Base-by-base conservation (phyloP, 306 rosid species). In the Vigna nakashimae region DNA sequence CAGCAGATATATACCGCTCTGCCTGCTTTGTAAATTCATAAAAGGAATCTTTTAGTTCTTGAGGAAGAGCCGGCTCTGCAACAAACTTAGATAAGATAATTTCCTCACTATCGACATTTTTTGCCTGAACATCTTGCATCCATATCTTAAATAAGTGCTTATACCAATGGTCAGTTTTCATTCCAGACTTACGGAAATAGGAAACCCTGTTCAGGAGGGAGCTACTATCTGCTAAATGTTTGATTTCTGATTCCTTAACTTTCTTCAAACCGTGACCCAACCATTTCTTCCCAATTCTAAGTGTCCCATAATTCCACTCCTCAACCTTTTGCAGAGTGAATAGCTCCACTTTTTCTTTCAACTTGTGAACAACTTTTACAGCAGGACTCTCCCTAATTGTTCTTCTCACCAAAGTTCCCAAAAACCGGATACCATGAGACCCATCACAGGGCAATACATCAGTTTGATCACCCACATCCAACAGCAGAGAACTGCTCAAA, bases 151-250 rank as follows among this genome's bases (percentile, higher is more conserved):
- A 38, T 52, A 94, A 83, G 68, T 84, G 84, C 78, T 94, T 92
- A 84, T 91, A 92, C 98, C 98, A 94, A 80, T 94, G 98, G 79
- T 94, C 98, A 64, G 97, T 94, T 84, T 94, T 90, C 98, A 94
- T 94, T 65, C 97, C 97, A 40, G 92, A 18, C 74, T 94, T 94
- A 24, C 98, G 94, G 69, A 73, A 89, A 82, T 78, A 74, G 40
- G 94, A 88, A 76, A 94, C 78, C 74, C 77, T 80, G 84, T 81
- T 87, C 69, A 94, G 71, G 82, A 89, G 75, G 74, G 92, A 90
- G 69, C 73, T 80, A 53, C 69, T 40, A 60, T 89, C 85, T 71
- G 96, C 94, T 70, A 94, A 88, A 82, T 90, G 91, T 80, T 78
- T 83, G 75, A 94, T 90, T 85, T 94, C 98, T 4, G 98, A 94